A percentile compares a stretch with the other conserved stretches of the same genome.
Conservation (phyloP, 306 rosid genomes). For the Echinosophora koreensis region DNA sequence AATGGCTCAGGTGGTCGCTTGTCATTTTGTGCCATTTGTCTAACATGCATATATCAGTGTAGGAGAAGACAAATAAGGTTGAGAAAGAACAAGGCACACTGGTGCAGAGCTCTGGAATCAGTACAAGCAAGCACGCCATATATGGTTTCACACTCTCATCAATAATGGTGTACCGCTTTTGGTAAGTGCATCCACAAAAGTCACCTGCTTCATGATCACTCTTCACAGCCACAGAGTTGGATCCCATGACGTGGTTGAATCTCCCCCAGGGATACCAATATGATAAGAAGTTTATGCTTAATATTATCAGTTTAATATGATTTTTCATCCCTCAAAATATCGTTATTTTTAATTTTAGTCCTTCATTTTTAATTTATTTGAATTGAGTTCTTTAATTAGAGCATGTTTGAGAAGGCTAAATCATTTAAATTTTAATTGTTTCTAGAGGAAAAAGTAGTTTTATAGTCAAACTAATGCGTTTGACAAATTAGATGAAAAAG, state of each 20-base stretch:
- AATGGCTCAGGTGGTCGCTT: neutral
- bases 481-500: no score
- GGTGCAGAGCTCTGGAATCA: conserved; percentile 10
- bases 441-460: no score
- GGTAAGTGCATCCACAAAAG: neutral
- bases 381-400: no score
- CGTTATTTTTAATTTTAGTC: no score
- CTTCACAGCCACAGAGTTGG: conserved; percentile 15
- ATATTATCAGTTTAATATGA: neutral
- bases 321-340: no score
- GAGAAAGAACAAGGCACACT: neutral
- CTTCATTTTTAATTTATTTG: no score
- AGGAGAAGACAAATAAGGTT: conserved; percentile 18
- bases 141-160: conserved; percentile 30
- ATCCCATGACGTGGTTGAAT: conserved; percentile 24
- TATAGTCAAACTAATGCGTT: no score
- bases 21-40: conserved; percentile 23
- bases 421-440: no score
- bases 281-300: no score
- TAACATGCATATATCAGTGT: conserved; percentile 36
- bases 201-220: neutral
- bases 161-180: conserved; percentile 36
- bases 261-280: neutral
- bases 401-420: no score
- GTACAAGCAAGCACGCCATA: no score